Conservation (phyloP, 2,329 filamentous ascomycete genomes). For the Cladosporium sp. region DNA sequence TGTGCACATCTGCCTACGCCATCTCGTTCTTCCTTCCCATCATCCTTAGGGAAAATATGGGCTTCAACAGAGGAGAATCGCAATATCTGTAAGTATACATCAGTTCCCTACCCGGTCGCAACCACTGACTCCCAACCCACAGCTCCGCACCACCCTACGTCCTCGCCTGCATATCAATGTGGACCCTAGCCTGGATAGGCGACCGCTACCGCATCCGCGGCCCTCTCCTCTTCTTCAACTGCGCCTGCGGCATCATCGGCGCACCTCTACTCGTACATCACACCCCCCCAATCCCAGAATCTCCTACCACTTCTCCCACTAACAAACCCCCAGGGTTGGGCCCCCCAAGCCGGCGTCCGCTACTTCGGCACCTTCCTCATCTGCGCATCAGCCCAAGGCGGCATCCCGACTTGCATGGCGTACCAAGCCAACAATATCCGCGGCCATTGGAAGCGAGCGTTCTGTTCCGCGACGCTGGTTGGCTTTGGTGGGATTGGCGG, state of each 20-base stretch:
- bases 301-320: too few species aligned
- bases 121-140: too few species aligned
- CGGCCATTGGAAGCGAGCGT: slow-evolving; percentile 80
- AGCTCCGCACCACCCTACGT: too few species aligned
- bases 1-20: slow-evolving; percentile 45
- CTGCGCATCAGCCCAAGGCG: slow-evolving; percentile 70
- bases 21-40: slow-evolving; percentile 71
- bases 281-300: too few species aligned
- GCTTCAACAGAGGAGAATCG: slow-evolving; percentile 56
- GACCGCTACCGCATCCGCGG: slow-evolving; percentile 19
- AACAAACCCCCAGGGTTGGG: slow-evolving; percentile 11
- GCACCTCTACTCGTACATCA: slow-evolving; percentile 20
- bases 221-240: slow-evolving; percentile 20
- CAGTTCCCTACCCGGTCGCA: slow-evolving; percentile 37
- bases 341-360: slow-evolving; percentile 18
- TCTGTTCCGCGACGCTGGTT: slow-evolving; percentile 69
- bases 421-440: slow-evolving; percentile 84
- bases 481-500: slow-evolving; percentile 74
- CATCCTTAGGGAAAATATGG: slow-evolving; percentile 56
- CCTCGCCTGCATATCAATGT: slow-evolving; percentile 16
- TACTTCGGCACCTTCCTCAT: slow-evolving; percentile 73
- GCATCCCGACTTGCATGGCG: slow-evolving; percentile 66
- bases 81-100: slow-evolving; percentile 50
- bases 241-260: slow-evolving; percentile 23
- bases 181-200: slow-evolving; percentile 19